Evolutionary conservation across 2,329 filamentous ascomycete species (phyloP).

Genomic region (Lachnellula suecica): DNA sequence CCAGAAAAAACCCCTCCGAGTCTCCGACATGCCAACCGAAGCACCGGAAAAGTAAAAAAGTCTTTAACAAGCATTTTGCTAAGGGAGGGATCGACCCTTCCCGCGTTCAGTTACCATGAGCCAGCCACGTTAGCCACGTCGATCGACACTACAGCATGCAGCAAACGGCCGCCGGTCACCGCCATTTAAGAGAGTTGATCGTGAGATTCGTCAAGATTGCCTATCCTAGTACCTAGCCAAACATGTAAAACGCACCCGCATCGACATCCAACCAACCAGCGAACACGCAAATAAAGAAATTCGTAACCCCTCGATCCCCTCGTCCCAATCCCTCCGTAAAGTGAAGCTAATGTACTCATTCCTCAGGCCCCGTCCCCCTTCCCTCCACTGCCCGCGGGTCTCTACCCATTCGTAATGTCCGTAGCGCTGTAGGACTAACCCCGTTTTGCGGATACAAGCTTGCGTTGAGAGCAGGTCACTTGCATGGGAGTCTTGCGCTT

Average conservation of each 20-base stretch:
- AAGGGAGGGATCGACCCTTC: background rate
- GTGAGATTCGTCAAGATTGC: slow-evolving; percentile 13
- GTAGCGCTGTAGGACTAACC: background rate
- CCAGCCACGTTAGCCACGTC: slow-evolving; percentile 1
- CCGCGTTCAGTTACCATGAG: background rate
- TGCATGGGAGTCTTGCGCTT: slow-evolving; percentile 19
- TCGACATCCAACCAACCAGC: too few relatives aligned
- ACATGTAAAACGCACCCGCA: too few relatives aligned
- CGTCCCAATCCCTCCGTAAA: background rate
- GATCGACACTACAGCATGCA: background rate
- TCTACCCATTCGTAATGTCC: background rate
- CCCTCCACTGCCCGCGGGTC: background rate
- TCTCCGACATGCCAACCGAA: too few relatives aligned
- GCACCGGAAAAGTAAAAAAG: too few relatives aligned
- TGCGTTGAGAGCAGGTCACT: slow-evolving; percentile 27
- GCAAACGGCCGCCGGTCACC: background rate
- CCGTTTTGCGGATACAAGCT: slow-evolving; percentile 22
- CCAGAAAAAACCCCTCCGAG: too few relatives aligned
- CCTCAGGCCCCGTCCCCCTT: background rate
- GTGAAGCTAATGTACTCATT: slow-evolving; percentile 1
- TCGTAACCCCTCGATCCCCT: slow-evolving; percentile 9
- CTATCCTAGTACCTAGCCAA: slow-evolving; percentile 15
- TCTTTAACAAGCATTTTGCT: too few relatives aligned
- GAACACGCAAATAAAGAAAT: slow-evolving; percentile 10
- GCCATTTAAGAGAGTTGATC: slow-evolving; percentile 1